Evolutionary conservation across 1,284 basidiomycete genomes (phyloP).

Genomic region (Tilletia horrida): DNA sequence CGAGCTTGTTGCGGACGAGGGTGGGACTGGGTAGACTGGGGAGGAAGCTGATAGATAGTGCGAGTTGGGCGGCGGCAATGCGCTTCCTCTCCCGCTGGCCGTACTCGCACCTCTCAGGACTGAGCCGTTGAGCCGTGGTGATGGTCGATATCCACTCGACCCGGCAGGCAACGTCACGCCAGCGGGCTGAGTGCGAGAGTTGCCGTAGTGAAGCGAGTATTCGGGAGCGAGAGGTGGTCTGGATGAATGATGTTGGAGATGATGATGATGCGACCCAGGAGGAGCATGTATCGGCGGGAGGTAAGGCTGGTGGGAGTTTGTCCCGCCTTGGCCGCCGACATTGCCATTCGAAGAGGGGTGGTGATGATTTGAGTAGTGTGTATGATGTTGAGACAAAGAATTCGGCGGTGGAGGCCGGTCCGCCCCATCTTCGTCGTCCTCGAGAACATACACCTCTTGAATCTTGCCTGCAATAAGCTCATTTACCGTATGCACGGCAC

Average conservation of each 20-base stretch:
- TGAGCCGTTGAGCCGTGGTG: constrained; percentile 12
- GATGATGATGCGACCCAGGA: constrained; percentile 22
- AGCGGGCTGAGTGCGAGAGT: background rate
- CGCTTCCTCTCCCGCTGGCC: constrained; percentile 9
- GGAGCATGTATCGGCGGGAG: constrained; percentile 33
- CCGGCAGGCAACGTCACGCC: background rate
- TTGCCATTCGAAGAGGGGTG: constrained; percentile 17
- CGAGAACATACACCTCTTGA: constrained; percentile 41
- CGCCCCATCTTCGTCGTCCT: constrained; percentile 31
- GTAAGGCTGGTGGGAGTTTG: constrained; percentile 22
- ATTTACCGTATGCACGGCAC: constrained; percentile 34
- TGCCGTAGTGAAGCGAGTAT: background rate
- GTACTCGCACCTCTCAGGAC: background rate
- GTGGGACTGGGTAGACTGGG: background rate
- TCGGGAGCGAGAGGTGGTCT: constrained; percentile 11
- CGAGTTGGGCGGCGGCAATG: background rate
- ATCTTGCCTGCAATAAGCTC: constrained; percentile 45
- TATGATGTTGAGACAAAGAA: constrained; percentile 2
- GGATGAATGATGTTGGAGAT: constrained; percentile 21
- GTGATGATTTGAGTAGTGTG: constrained; percentile 26
- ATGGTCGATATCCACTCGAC: background rate
- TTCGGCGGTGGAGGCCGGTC: background rate
- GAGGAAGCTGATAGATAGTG: constrained; percentile 4
- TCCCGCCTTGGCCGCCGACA: background rate
- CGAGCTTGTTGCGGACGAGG: background rate